phyloP scores from a whole-genome alignment of 2,329 filamentous ascomycete genomes.

The Metarhizium album region DNA sequence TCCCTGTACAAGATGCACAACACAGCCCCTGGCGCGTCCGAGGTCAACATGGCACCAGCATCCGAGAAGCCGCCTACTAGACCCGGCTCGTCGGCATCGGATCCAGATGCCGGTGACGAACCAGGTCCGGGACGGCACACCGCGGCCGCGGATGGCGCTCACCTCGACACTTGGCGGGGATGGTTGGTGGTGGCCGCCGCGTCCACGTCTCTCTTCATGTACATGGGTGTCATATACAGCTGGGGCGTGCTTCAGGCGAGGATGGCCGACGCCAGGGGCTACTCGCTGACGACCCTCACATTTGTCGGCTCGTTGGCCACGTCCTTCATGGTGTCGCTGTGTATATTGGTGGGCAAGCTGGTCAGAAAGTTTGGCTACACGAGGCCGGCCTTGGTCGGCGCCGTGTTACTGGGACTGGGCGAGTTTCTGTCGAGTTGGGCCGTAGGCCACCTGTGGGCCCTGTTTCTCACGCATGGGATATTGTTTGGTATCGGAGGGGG shows the following conservation, averaged over 20 bases:
- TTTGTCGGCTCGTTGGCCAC: slow-evolving; percentile 18
- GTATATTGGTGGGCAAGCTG: slow-evolving; percentile 14
- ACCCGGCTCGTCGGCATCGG: neutral
- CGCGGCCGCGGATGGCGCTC: slow-evolving; percentile 1
- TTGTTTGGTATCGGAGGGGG: slow-evolving; percentile 18
- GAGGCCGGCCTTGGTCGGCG: slow-evolving; percentile 13
- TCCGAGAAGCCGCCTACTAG: neutral
- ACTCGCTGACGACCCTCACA: slow-evolving; percentile 15
- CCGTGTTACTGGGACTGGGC: slow-evolving; percentile 15
- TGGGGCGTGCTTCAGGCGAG: slow-evolving; percentile 18
- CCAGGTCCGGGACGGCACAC: neutral
- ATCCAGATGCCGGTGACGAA: neutral
- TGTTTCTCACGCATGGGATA: slow-evolving; percentile 17
- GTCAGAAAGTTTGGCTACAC: slow-evolving; percentile 15
- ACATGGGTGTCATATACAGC: slow-evolving; percentile 18
- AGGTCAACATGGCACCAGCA: neutral
- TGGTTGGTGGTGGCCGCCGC: slow-evolving; percentile 18
- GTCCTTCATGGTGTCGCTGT: slow-evolving; percentile 18
- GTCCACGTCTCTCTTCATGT: slow-evolving; percentile 15
- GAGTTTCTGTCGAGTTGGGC: slow-evolving; percentile 17
- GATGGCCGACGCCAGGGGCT: slow-evolving; percentile 12
- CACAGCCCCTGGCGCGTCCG: too few species aligned
- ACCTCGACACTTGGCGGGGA: slow-evolving; percentile 10
- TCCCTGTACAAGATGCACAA: too few species aligned
- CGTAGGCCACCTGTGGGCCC: slow-evolving; percentile 11